Base-by-base conservation (phyloP, 805 yeast genomes). In the Myxozyma nipponensis region DNA sequence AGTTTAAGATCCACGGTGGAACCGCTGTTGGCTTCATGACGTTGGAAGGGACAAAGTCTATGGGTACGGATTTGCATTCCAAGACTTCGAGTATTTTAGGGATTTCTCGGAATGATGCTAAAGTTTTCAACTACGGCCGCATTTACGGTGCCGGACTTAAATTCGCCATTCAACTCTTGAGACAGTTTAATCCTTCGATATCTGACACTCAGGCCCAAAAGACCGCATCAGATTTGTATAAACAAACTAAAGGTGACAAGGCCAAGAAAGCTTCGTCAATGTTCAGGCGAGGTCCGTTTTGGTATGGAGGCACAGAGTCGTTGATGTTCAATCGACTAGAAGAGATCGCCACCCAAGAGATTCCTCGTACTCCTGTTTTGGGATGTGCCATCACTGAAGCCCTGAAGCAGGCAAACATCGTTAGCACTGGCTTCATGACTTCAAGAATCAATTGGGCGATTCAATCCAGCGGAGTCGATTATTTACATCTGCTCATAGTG, bases 21-120 rank as follows among this genome's bases (percentile, higher is more conserved):
- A 88, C 98, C 0, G 95, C 98, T 0, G 77, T 95, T 47, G 97
- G 98, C 0, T 95, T 98, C 98, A 95, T 93, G 99, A 90, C 97
- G 1, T 74, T 93, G 49, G 99, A 93, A 71, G 99, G 99, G 18
- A 82, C 91, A 3, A 93, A 93, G 69, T 74, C 72, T 49, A 91
- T 85, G 47, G 95, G 93, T 3, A 95, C 99, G 0, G 99, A 93
- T 69, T 70, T 95, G 53, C 99, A 93, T 65, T 88, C 97, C 0
- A 89, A 86, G 58, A 93, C 98, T 0, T 96, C 98, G 0, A 75
- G 76, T 9, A 89, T 95, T 58, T 69, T 93, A 64, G 95, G 95
- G 0, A 90, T 95, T 45, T 79, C 86, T 23, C 76, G 99, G 66
- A 82, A 84, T 61, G 95, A 93, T 56, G 98, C 98, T 4, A 93